Evolutionary conservation across 805 yeast genomes (phyloP).

Genomic region (Clavispora vitiphila): DNA sequence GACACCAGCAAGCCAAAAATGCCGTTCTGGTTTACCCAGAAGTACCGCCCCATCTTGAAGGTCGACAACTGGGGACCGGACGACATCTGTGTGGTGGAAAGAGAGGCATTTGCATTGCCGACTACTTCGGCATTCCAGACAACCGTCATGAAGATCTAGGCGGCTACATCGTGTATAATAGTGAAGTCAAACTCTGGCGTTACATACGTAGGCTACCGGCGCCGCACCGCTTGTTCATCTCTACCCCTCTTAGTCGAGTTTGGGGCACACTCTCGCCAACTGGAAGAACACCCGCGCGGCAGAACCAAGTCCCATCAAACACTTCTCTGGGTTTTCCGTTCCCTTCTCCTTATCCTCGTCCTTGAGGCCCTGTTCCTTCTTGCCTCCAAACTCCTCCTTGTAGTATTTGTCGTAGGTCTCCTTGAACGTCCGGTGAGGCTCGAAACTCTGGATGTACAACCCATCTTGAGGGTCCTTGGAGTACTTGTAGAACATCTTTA

Average conservation of each 20-base stretch:
- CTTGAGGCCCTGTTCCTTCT: slow-evolving; percentile 46
- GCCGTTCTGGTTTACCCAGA: slow-evolving; percentile 70
- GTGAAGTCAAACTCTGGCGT: neutral
- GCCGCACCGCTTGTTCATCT: no score
- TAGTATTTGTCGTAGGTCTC: slow-evolving; percentile 46
- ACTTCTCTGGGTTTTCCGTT: slow-evolving; percentile 40
- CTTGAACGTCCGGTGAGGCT: slow-evolving; percentile 49
- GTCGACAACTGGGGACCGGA: slow-evolving; percentile 50
- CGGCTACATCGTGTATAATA: slow-evolving; percentile 1
- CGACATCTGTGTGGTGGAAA: slow-evolving; percentile 71
- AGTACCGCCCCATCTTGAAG: slow-evolving; percentile 66
- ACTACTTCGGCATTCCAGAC: slow-evolving; percentile 62
- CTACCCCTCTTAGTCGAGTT: slow-evolving; percentile 5
- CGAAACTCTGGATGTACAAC: slow-evolving; percentile 54
- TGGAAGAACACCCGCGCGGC: slow-evolving; percentile 70
- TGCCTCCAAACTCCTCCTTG: slow-evolving; percentile 49
- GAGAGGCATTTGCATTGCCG: slow-evolving; percentile 58
- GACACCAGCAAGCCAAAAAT: slow-evolving; percentile 20
- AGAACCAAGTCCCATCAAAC: slow-evolving; percentile 58
- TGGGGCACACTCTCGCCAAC: slow-evolving; percentile 47
- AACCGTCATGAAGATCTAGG: slow-evolving; percentile 22
- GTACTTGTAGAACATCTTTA: slow-evolving; percentile 53
- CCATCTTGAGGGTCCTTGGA: slow-evolving; percentile 55
- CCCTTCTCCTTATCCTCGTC: slow-evolving; percentile 46
- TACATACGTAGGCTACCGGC: neutral